A percentile compares a stretch with the other conserved stretches of the same genome.
Conservation (phyloP, 176 grass and related monocot species). For the Stipa capillata region DNA sequence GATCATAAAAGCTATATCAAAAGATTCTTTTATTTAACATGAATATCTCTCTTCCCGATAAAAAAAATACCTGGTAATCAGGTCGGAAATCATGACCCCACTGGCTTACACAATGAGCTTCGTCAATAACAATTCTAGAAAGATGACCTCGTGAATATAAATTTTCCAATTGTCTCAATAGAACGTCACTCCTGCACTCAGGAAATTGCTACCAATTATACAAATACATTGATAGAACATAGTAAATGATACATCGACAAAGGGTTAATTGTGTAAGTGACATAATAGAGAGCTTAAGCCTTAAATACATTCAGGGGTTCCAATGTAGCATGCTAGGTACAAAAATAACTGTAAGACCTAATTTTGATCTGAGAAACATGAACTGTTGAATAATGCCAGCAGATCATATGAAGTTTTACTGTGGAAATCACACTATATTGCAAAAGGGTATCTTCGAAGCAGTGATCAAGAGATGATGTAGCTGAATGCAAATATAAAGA, state of each 20-base stretch:
- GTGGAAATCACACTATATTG: neutral
- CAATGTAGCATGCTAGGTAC: neutral
- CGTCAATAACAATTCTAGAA: conserved; percentile 97
- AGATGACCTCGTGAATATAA: conserved; percentile 55
- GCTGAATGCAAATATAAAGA: neutral
- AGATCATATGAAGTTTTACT: conserved; percentile 7
- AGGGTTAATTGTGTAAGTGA: neutral
- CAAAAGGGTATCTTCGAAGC: neutral
- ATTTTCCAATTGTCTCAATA: conserved; percentile 52
- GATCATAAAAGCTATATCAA: conserved; percentile 24
- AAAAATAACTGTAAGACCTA: neutral
- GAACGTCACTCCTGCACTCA: conserved; percentile 58
- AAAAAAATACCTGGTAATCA: conserved; percentile 80
- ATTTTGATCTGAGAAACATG: neutral
- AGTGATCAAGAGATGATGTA: neutral
- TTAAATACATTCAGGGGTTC: neutral
- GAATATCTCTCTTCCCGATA: neutral
- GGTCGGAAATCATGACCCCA: conserved; percentile 99
- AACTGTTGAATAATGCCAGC: neutral
- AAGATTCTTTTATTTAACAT: neutral
- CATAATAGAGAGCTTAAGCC: neutral
- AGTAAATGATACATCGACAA: neutral
- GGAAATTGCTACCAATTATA: conserved; percentile 11
- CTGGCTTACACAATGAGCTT: conserved; percentile 98
- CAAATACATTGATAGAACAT: neutral